phyloP scores from a whole-genome alignment of 768 basidiomycete species.

The Boletus huronensis region DNA sequence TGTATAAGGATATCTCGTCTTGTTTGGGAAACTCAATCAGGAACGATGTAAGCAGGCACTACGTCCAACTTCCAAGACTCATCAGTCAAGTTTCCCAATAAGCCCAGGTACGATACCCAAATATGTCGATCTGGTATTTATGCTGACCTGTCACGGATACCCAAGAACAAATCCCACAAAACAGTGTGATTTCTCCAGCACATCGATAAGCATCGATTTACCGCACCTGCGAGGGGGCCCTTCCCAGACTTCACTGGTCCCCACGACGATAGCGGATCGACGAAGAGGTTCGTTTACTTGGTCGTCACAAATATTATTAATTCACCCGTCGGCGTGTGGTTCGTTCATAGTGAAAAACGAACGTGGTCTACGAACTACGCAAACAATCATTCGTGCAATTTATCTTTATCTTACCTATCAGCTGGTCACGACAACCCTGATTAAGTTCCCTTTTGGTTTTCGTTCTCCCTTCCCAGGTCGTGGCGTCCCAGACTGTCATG shows the following conservation, averaged over 20 bases:
- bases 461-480: conserved; percentile 3
- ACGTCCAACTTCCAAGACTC: conserved; percentile 1
- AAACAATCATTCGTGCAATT: conserved; percentile 9
- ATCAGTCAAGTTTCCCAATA: conserved; percentile 1
- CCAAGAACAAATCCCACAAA: neutral
- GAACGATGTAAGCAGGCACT: conserved; percentile 13
- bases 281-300: neutral
- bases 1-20: neutral
- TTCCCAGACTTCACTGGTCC: neutral
- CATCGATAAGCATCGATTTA: neutral
- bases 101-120: conserved; percentile 9
- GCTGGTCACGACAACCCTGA: conserved; percentile 9
- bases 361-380: conserved; percentile 10
- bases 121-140: conserved; percentile 6
- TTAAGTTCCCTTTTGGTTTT: conserved; percentile 11
- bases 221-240: neutral
- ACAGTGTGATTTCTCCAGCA: neutral
- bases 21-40: conserved; percentile 1
- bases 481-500: conserved; percentile 9
- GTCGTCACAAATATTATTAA: neutral
- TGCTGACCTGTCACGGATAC: neutral
- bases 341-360: conserved; percentile 9
- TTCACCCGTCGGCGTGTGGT: neutral
- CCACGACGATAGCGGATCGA: neutral
- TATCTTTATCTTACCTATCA: conserved; percentile 13